Conservation (phyloP, 805 yeast genomes). For the Nakazawaea laoshanensis region DNA sequence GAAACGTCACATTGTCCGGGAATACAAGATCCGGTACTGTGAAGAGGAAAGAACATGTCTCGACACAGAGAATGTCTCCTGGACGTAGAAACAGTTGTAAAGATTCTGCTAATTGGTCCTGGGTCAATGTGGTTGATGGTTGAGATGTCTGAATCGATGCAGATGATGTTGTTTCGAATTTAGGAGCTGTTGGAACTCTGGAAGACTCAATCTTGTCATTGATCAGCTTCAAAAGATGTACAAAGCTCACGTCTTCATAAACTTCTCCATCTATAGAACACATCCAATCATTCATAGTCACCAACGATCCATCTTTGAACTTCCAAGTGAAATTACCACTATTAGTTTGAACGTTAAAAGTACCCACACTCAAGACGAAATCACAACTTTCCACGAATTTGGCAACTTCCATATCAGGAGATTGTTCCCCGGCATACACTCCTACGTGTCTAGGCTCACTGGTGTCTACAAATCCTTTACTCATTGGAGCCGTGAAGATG, state of each 20-base stretch:
- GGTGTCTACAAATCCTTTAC: slow-evolving; percentile 32
- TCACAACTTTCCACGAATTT: slow-evolving; percentile 20
- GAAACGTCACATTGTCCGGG: slow-evolving; percentile 24
- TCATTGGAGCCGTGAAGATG: slow-evolving; percentile 30
- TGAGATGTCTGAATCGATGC: too few relatives aligned
- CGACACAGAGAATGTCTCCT: slow-evolving; percentile 33
- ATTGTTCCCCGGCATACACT: slow-evolving; percentile 28
- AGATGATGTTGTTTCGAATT: not conserved
- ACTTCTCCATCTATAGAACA: slow-evolving; percentile 25
- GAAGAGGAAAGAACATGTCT: slow-evolving; percentile 40
- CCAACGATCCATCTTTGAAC: slow-evolving; percentile 14
- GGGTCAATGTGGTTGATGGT: slow-evolving; percentile 17
- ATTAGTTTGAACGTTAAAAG: slow-evolving; percentile 13
- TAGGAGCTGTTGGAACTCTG: slow-evolving; percentile 11
- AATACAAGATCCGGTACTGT: slow-evolving; percentile 29
- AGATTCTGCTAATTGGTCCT: slow-evolving; percentile 26
- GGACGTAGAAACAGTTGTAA: slow-evolving; percentile 25
- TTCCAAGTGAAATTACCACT: slow-evolving; percentile 7
- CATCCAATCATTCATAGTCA: slow-evolving; percentile 34
- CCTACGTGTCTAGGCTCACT: slow-evolving; percentile 33
- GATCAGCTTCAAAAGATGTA: slow-evolving; percentile 20
- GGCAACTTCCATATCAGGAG: slow-evolving; percentile 19
- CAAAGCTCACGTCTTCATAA: slow-evolving; percentile 22
- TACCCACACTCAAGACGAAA: slow-evolving; percentile 24
- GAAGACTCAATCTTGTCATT: slow-evolving; percentile 13